Evolutionary conservation across 2,329 filamentous ascomycete species (phyloP).

Genomic region (Helotiales sp.): DNA sequence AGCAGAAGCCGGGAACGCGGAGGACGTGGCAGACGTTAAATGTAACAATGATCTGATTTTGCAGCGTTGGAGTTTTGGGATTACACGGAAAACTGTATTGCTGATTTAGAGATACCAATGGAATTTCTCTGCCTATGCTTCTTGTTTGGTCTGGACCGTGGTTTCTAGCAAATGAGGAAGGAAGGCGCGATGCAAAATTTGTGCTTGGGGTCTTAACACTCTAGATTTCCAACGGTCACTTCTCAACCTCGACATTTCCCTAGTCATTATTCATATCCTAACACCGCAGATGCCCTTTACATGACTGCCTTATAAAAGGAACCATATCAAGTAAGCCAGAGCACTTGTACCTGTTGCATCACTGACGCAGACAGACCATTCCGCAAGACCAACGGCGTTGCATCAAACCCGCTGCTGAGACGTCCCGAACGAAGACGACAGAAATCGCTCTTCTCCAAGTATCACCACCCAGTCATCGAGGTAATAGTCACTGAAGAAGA

Average conservation of each 20-base stretch:
- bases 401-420: neutral
- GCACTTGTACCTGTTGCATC: neutral
- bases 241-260: neutral
- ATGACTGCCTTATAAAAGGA: neutral
- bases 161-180: neutral
- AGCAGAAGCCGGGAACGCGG: conserved; percentile 42
- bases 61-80: conserved; percentile 39
- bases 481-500: neutral
- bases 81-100: conserved; percentile 18
- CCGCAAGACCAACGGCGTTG: neutral
- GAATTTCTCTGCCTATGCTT: conserved; percentile 3
- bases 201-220: neutral
- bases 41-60: conserved; percentile 13
- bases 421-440: neutral
- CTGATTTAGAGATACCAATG: conserved; percentile 25
- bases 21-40: conserved; percentile 37
- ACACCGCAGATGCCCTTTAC: neutral
- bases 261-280: neutral
- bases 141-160: neutral
- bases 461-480: too few relatives aligned
- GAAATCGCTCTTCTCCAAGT: neutral
- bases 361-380: neutral
- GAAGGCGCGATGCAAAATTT: neutral
- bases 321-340: neutral
- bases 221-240: neutral